Base-by-base conservation (phyloP, 2,329 filamentous ascomycete genomes). In the Calonectria hongkongensis region DNA sequence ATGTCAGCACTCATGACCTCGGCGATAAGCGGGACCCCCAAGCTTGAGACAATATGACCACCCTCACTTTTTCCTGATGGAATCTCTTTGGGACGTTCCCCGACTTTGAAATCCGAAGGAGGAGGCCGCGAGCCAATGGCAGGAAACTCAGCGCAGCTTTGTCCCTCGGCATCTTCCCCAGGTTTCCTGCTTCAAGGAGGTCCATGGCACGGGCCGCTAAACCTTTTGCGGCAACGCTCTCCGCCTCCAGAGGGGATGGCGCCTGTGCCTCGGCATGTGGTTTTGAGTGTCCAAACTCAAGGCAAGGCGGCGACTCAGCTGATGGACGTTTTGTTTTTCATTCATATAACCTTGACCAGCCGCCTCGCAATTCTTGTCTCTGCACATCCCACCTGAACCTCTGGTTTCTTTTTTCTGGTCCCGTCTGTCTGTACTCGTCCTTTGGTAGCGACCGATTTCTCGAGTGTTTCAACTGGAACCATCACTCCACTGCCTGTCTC, bases 91-190 rank as follows among this genome's bases (percentile, higher is more conserved):
- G n/a, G 54, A 58, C 33, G 7, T 7, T 10, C 7, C 54, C 54
- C 30, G 54, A 21, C 30, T 10, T 58, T 25, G 33, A 25, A 39
- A 39, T 25, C 54, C 54, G 54, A 36, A 39, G n/a, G 21, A 21
- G 33, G 16, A 41, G 54, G 48, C 48, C 33, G 45, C 6, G n/a
- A 60, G 39, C 63, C 45, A 64, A 71, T 71, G 70, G 58, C 21
- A 27, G 25, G 60, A 58, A 48, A 73, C 63, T 66, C 60, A 66
- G 39, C 41, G 65, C 58, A 50, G 74, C 68, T 16, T 72, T 65
- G 73, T 76, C 70, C 79, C 79, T 79, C 78, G 79, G 79, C 75
- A 75, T 62, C 72, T 81, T 79, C 79, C 79, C 79, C 79, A 76
- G 79, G 75, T 76, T 79, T 63, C 56, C 64, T 25, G 36, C 33